Base-by-base conservation (phyloP, 2,329 filamentous ascomycete species). In the Metarhizium robertsii region DNA sequence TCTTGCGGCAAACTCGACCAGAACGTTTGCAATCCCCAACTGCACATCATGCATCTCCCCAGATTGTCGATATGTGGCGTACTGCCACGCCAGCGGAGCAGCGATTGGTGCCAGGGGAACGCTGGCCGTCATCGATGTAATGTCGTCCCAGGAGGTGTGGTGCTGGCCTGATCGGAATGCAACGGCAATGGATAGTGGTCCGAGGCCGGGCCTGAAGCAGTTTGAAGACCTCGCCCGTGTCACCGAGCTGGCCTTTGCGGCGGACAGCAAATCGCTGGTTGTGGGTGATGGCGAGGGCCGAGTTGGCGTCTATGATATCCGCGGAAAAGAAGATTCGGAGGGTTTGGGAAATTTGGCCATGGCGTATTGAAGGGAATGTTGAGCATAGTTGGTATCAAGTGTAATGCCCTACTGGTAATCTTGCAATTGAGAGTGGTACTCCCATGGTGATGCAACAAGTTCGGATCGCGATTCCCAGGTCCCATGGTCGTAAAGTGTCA, bases 21-120 rank as follows among this genome's bases (percentile, higher is more conserved):
- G 65, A 6, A 70, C 67, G 0, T 72, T 71, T 59, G 61, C 62
- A n/a, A 73, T 74, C 46, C 72, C 72, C 8, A 72, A 73, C 46
- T 67, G 67, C 29, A 63, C 62, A 2, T 66, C 68, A 2, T 73
- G 71, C 56, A 63, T 74, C 45, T 73, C 70, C 4, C 71, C 71
- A 0, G 71, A 74, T 60, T 74, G 72, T 53, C 66, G 71, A 6
- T 71, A 68, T 46, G 67, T 74, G 20, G 71, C 71, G 0, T 74
- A 73, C 58, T 73, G 71, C 60, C 65, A 73, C 49, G 63, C 67
- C 1, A 64, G 63, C 16, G 69, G 67, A 7, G 64, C 67, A 1
- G 67, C 64, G 4, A 63, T 65, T 13, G 67, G 68, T 8, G 65
- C 65, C 1, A 58, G 69, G 14, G 70, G 70, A 5, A 65, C 60